These are phyloP conservation scores for Candida glucosophila DNA, from an alignment of 1,139 yeast genomes.

Conservation along the genomic window DNA sequence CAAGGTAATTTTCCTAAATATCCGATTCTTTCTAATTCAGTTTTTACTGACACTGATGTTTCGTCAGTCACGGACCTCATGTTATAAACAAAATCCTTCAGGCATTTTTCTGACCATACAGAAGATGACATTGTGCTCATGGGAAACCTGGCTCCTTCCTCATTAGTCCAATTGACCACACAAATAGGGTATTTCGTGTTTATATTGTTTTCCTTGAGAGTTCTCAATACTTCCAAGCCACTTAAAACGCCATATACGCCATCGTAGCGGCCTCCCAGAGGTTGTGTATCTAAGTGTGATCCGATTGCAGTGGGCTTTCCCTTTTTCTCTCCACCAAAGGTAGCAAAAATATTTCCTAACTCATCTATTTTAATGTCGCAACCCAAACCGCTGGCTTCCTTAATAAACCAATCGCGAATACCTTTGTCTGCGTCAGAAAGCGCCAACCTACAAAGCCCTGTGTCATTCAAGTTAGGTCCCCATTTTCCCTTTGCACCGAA, in stretches of 20 bases:
- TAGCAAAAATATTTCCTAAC: slow-evolving; percentile 59
- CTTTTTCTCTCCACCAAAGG: slow-evolving; percentile 46
- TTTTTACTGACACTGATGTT: slow-evolving; percentile 40
- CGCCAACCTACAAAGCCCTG: slow-evolving; percentile 57
- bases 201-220: slow-evolving; percentile 50
- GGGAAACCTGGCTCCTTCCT: slow-evolving; percentile 74
- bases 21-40: slow-evolving; percentile 54
- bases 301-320: slow-evolving; percentile 60
- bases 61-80: slow-evolving; percentile 47
- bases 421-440: slow-evolving; percentile 52
- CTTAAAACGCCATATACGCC: slow-evolving; percentile 63
- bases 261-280: slow-evolving; percentile 72
- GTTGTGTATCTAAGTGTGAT: slow-evolving; percentile 70
- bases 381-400: slow-evolving; percentile 44
- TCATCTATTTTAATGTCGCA: slow-evolving; percentile 52
- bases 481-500: slow-evolving; percentile 58
- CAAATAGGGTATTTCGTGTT: slow-evolving; percentile 60
- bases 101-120: slow-evolving; percentile 52
- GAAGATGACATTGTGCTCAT: slow-evolving; percentile 56
- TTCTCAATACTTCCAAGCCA: slow-evolving; percentile 59
- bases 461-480: slow-evolving; percentile 47
- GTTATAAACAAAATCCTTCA: slow-evolving; percentile 40
- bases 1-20: slow-evolving; percentile 47
- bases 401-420: slow-evolving; percentile 62
- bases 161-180: slow-evolving; percentile 64